Base-by-base conservation (phyloP, 306 rosid genomes). In the Castanea mollissima region DNA sequence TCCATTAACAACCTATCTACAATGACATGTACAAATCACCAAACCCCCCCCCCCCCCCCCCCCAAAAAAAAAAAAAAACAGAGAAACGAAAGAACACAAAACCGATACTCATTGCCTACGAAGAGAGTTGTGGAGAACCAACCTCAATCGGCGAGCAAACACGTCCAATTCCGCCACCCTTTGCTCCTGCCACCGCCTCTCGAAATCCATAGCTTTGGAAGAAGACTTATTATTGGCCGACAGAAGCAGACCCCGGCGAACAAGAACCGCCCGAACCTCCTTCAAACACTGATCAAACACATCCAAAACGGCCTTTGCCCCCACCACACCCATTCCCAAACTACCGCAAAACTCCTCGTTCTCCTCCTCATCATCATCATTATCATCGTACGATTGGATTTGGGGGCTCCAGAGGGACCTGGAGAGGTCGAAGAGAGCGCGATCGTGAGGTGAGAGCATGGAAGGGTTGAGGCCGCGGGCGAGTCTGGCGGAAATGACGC, bases 341-440 rank as follows among this genome's bases (percentile, higher is more conserved):
- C 32, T 51, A 60, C 18, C 27, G 35, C 9, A 38, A 29, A 58
- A 41, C 31, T 34, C 74, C 52, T 20, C 57, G 7, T 64, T 49
- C 16, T 52, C 52, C 23, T 14, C 77, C n/a, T 21, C 46, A n/a
- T 32, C 77, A 59, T 12, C 35, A 60, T n/a, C 51, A 60, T n/a
- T 57, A 23, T 38, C 51, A 25, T 10, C 82, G 4, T 16, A 8
- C 5, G 57, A 34, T 41, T 38, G 52, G 58, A 18, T 76, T 6
- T 80, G 76, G 67, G 84, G 52, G 81, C 84, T 76, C 87, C 87
- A 84, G 5, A 84, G 81, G 79, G 80, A 76, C 79, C 15, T 13
- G 35, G 87, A 76, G 76, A 84, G 81, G 12, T 76, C 78, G 27
- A 32, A 80, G 52, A 84, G 67, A 0, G 74, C 78, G 5, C 73